Base-by-base conservation (phyloP, 2,329 filamentous ascomycete genomes). In the Botrytis medusae region DNA sequence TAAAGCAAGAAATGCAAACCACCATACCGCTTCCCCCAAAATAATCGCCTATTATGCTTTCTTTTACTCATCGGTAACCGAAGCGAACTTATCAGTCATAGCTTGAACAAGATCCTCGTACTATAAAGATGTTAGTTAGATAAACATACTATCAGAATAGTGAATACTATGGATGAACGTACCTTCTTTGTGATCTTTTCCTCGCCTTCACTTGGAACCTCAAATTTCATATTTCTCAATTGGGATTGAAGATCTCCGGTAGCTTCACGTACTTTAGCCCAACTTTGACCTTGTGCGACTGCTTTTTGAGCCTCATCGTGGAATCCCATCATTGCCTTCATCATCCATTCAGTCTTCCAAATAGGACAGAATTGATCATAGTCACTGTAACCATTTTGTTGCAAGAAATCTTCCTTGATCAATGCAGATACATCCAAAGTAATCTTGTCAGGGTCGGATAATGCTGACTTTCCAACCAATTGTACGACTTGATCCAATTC, bases 321-420 rank as follows among this genome's bases (percentile, higher is more conserved):
- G 89, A 95, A 99, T 74, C 92, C 93, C 87, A 99, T 93, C 91
- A 99, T 98, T 77, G 94, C 92, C 89, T 97, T 98, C 96, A 99
- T 99, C 96, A 99, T 98, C 92, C 96, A 99, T 83, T 97, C 93
- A 0, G 96, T 99, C 91, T 99, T 99, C 96, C 96, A 99, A 81
- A 99, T 89, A 68, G 96, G 96, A 82, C 96, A 99, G 90, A 97
- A 99, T 85, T 98, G 95, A 82, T 99, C 96, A 83, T 99, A 98
- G 84, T 98, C 94, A 78, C 93, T 96, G 89, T 99, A 99, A 76
- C 96, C 96, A 85, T 99, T 99, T 84, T 99, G 96, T 85, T 99
- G 96, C 82, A 99, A 83, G 86, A 99, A 99, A 83, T 99, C 96
- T 82, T 99, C 96, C 89, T 99, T 99, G 84, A 99, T 86, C 78